Evolutionary conservation across 805 yeast species (phyloP).

Genomic region (Blastobotrys americana): DNA sequence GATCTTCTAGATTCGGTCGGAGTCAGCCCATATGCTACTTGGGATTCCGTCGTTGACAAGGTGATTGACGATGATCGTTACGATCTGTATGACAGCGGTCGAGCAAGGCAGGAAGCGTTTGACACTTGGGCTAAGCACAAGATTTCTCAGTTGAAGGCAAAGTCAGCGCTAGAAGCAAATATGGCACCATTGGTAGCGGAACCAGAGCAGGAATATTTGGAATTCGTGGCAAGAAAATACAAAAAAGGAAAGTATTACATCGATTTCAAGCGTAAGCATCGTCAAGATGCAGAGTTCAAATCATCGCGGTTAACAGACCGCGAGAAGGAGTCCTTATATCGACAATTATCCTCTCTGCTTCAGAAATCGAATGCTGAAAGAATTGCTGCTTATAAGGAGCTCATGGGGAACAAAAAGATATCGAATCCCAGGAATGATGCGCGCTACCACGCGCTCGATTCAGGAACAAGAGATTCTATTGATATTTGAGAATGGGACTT

Average conservation of each 20-base stretch:
- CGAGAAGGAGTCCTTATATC: constrained; percentile 34
- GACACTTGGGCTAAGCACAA: constrained; percentile 38
- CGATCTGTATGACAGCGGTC: constrained; percentile 30
- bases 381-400: too few relatives aligned
- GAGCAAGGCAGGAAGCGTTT: constrained; percentile 35
- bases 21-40: constrained; percentile 40
- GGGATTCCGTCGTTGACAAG: constrained; percentile 41
- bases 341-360: constrained; percentile 27
- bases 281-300: constrained; percentile 25
- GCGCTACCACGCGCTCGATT: not conserved
- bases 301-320: constrained; percentile 28
- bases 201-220: constrained; percentile 24
- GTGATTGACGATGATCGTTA: constrained; percentile 40
- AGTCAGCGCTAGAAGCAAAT: constrained; percentile 4
- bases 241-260: constrained; percentile 28
- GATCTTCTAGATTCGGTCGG: constrained; percentile 30
- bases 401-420: too few relatives aligned
- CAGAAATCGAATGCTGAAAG: constrained; percentile 16
- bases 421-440: not conserved
- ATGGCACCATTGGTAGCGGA: constrained; percentile 4
- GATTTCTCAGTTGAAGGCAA: constrained; percentile 10
- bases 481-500: constrained; percentile 1
- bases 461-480: not conserved
- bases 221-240: constrained; percentile 25
- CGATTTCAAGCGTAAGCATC: constrained; percentile 35